These are phyloP conservation scores for Aspergillus uvarum DNA, from an alignment of 2,329 filamentous ascomycete genomes.

Conservation along the genomic window DNA sequence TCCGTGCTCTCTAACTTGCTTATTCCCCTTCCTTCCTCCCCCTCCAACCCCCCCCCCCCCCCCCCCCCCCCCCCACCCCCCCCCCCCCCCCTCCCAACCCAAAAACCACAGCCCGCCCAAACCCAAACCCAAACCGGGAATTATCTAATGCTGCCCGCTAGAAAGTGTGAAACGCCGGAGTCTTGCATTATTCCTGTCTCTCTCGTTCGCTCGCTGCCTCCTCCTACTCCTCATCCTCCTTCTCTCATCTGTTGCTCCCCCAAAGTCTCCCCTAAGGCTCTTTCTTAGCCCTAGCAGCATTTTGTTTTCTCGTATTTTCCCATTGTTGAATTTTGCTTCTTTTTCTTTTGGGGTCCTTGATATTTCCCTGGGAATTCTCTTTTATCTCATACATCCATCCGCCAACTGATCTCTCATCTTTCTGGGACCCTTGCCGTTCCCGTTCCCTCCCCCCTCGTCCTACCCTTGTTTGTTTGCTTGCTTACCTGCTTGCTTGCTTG, in stretches of 20 bases:
- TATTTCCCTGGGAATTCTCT: slow-evolving; percentile 10
- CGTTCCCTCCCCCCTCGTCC: slow-evolving; percentile 12
- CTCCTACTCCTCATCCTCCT: slow-evolving; percentile 9
- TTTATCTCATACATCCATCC: background rate
- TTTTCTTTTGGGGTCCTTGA: slow-evolving; percentile 9
- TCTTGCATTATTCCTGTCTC: slow-evolving; percentile 17
- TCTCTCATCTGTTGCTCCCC: slow-evolving; percentile 5
- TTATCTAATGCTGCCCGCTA: slow-evolving; percentile 24
- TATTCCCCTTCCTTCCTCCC: background rate
- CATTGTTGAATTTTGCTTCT: slow-evolving; percentile 8
- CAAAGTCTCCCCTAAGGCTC: slow-evolving; percentile 4
- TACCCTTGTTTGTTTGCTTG: slow-evolving; percentile 10
- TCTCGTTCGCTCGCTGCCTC: slow-evolving; percentile 5
- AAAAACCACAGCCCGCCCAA: slow-evolving; percentile 5
- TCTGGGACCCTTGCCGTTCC: slow-evolving; percentile 9
- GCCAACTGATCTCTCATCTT: background rate
- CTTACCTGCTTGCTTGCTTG: slow-evolving; percentile 4
- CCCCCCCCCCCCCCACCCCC: background rate
- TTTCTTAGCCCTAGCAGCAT: slow-evolving; percentile 3
- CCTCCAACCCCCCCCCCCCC: background rate
- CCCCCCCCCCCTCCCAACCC: background rate
- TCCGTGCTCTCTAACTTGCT: too few relatives aligned
- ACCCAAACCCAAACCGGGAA: slow-evolving; percentile 12
- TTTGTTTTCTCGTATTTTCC: slow-evolving; percentile 14
- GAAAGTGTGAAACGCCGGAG: slow-evolving; percentile 27